Percentiles rank a stretch among this genome's conserved stretches.
Evolutionary conservation across 2,329 filamentous ascomycete species (phyloP).

Genomic region (Stromatinia cepivora): DNA sequence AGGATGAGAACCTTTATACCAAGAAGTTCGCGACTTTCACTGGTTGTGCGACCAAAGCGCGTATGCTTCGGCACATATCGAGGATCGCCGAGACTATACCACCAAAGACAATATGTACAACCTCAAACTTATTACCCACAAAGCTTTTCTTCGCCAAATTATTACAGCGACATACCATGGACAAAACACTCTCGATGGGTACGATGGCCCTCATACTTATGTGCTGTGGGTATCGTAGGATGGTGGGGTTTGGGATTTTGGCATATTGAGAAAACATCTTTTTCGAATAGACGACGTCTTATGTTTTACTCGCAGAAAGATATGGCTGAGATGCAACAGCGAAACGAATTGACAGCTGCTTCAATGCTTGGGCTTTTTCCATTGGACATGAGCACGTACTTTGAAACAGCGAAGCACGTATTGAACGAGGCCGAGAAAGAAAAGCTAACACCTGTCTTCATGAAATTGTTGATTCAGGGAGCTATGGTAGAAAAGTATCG

Average conservation of each 20-base stretch:
- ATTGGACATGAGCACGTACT: neutral
- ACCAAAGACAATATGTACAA: neutral
- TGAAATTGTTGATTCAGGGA: neutral
- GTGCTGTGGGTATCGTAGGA: neutral
- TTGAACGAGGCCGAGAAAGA: neutral
- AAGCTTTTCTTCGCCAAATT: neutral
- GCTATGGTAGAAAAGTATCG: neutral
- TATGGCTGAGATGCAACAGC: neutral
- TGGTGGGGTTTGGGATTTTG: neutral
- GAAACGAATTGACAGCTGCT: neutral
- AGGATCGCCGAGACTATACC: neutral
- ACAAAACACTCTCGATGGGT: slow-evolving; percentile 5
- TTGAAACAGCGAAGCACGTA: neutral
- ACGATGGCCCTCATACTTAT: neutral
- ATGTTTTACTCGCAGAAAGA: neutral
- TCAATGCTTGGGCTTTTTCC: neutral
- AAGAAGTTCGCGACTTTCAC: neutral
- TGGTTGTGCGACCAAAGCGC: neutral
- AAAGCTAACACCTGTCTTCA: neutral
- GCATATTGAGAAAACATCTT: neutral
- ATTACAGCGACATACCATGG: neutral
- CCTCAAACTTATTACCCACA: neutral
- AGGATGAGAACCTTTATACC: neutral
- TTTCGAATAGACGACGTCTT: neutral
- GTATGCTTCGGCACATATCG: neutral